Evolutionary conservation across 257 asterid species (phyloP).

Genomic region (Lavandula angustifolia): DNA sequence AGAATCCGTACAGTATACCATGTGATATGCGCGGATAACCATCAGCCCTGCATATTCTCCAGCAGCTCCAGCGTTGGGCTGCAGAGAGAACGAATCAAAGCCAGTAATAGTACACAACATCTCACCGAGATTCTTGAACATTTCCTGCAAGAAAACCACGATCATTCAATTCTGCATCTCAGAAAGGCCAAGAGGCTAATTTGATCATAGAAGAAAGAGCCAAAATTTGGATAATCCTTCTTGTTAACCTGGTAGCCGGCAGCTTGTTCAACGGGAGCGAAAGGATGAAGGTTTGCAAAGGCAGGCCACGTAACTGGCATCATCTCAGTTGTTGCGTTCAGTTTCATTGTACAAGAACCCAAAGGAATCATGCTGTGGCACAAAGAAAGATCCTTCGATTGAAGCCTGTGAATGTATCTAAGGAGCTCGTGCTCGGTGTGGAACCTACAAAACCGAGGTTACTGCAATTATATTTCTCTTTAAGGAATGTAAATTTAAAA

Average conservation of each 20-base stretch:
- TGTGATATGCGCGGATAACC: constrained; percentile 96
- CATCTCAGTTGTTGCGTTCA: constrained; percentile 93
- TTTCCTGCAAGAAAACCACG: constrained; percentile 57
- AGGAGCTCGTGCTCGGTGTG: constrained; percentile 93
- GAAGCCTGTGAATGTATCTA: constrained; percentile 72
- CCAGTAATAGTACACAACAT: constrained; percentile 85
- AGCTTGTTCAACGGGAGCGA: constrained; percentile 79
- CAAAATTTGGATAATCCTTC: constrained; percentile 4
- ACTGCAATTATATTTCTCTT: constrained; percentile 27
- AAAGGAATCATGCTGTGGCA: constrained; percentile 96
- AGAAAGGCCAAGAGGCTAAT: background rate
- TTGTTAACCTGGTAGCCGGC: constrained; percentile 71
- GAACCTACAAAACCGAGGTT: constrained; percentile 48
- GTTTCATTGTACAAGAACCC: constrained; percentile 93
- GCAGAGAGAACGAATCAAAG: constrained; percentile 88
- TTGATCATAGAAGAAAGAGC: background rate
- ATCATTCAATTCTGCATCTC: constrained; percentile 25
- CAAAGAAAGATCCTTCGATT: constrained; percentile 77
- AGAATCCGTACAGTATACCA: constrained; percentile 45
- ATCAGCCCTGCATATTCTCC: constrained; percentile 97
- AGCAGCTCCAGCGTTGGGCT: constrained; percentile 97
- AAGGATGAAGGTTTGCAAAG: constrained; percentile 77
- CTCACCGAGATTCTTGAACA: constrained; percentile 83
- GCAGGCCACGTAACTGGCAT: constrained; percentile 93
- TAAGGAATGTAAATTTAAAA: constrained; percentile 4